Evolutionary conservation across 148 eudicot species (phyloP).

Genomic region (Fagopyrum homotropicum): DNA sequence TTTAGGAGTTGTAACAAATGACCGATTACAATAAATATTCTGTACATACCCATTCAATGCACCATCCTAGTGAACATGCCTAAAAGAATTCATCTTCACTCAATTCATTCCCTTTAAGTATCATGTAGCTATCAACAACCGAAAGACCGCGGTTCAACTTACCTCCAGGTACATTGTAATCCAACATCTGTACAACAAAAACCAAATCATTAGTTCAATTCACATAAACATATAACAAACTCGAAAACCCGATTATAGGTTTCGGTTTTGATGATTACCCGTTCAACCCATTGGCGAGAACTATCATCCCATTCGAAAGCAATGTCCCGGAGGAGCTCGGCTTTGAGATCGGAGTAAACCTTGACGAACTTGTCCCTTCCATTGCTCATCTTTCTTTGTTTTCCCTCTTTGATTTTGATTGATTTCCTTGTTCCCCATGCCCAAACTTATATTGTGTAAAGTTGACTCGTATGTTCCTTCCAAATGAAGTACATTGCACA

Average conservation of each 20-base stretch:
- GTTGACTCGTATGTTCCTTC: too few relatives aligned
- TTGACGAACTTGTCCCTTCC: constrained; percentile 23
- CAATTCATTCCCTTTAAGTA: constrained; percentile 34
- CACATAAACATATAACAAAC: too few relatives aligned
- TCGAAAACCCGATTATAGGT: too few relatives aligned
- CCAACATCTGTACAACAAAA: constrained; percentile 22
- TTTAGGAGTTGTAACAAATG: constrained; percentile 14
- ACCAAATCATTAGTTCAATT: neutral
- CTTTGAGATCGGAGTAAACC: constrained; percentile 30
- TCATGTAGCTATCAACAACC: constrained; percentile 34
- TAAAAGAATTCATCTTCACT: constrained; percentile 28
- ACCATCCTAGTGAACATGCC: constrained; percentile 50
- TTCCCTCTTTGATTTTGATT: too few relatives aligned
- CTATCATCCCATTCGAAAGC: constrained; percentile 32
- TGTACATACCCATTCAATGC: constrained; percentile 37
- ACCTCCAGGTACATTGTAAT: constrained; percentile 39
- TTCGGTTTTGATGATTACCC: constrained; percentile 18
- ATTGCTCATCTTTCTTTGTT: constrained; percentile 6
- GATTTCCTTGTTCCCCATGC: too few relatives aligned
- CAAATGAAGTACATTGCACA: too few relatives aligned
- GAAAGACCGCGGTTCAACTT: constrained; percentile 50
- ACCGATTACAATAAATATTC: neutral
- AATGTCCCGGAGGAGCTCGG: constrained; percentile 38
- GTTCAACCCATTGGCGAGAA: constrained; percentile 42
- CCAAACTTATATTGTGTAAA: too few relatives aligned